Evolutionary conservation across 2,329 filamentous ascomycete species (phyloP), one percentile per base, ranked within the genome.

Genomic region (Colletotrichum kahawae): DNA sequence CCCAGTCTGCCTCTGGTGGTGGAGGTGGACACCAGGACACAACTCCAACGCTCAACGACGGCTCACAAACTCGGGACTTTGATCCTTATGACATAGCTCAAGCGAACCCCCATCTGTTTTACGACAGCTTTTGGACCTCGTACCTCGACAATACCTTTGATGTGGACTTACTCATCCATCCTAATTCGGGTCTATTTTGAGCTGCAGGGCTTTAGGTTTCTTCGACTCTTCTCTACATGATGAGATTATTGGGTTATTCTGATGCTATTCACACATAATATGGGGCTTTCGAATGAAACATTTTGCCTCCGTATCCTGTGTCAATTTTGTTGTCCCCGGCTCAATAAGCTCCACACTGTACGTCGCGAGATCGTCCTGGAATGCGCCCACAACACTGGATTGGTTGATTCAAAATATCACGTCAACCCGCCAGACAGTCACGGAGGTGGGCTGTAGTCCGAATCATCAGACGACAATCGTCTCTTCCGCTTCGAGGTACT

Each of bases 101-200:
- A 65, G 33, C 43, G 10, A 59, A 62, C n/a, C 12, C 63, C 7
- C 68, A 71, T 21, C 10, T 71, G 1, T 71, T 71, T 5, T 71
- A 71, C 14, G 54, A 71, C 29, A 67, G 13, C 29, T 71, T 71
- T 27, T 71, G 70, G 70, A 48, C 34, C 1, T 57, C 34, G 4
- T 71, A 71, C 4, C 70, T 67, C 0, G 63, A 67, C 18, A 67
- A 24, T n/a, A 38, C 63, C 4, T 71, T 62, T 34, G 54, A 71
- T 24, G 36, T 71, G 16, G 27, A 71, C 54, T 56, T 67, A 3
- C n/a, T 71, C 16, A 60, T 71, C 24, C 70, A 71, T 13, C 36
- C 62, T 27, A 66, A 59, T 34, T 12, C 59, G 18, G 36, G 31
- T 21, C 24, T 18, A 24, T 68, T 36, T 62, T 62, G 59, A 62